Evolutionary conservation across 1,284 basidiomycete genomes (phyloP).

Genomic region (Ceratobasidium sp.): DNA sequence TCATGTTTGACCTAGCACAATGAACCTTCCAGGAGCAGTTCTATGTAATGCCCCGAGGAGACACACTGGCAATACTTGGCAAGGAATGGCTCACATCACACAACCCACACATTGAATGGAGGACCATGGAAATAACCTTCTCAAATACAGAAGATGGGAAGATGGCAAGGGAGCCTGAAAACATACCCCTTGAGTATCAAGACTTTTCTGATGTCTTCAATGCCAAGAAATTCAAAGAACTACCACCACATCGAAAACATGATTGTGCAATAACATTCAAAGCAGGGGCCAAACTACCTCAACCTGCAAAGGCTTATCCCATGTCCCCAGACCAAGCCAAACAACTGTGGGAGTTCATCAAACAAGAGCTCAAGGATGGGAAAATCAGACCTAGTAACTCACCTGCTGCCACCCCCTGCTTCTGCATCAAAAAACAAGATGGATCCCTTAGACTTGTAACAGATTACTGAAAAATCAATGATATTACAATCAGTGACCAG

Average conservation of each 20-base stretch:
- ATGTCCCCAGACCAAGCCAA: too few relatives aligned
- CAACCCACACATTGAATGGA: too few relatives aligned
- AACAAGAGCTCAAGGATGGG: background rate
- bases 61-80: background rate
- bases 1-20: background rate
- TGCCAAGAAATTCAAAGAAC: too few relatives aligned
- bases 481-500: background rate
- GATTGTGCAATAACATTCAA: too few relatives aligned
- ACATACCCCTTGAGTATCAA: background rate
- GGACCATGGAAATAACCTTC: too few relatives aligned
- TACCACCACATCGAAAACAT: too few relatives aligned
- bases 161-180: too few relatives aligned
- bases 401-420: conserved; percentile 21
- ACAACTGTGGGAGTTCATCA: too few relatives aligned
- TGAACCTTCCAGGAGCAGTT: background rate
- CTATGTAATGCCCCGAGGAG: background rate
- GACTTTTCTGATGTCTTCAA: background rate
- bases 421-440: conserved; percentile 39
- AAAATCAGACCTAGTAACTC: conserved; percentile 31
- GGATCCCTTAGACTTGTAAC: conserved; percentile 36
- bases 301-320: too few relatives aligned
- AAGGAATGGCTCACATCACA: background rate
- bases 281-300: too few relatives aligned
- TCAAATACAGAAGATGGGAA: too few relatives aligned
- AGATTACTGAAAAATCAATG: conserved; percentile 25